These are phyloP conservation scores for Psilocybe mexicana DNA, from an alignment of 1,284 basidiomycete species.

Conservation along the genomic window DNA sequence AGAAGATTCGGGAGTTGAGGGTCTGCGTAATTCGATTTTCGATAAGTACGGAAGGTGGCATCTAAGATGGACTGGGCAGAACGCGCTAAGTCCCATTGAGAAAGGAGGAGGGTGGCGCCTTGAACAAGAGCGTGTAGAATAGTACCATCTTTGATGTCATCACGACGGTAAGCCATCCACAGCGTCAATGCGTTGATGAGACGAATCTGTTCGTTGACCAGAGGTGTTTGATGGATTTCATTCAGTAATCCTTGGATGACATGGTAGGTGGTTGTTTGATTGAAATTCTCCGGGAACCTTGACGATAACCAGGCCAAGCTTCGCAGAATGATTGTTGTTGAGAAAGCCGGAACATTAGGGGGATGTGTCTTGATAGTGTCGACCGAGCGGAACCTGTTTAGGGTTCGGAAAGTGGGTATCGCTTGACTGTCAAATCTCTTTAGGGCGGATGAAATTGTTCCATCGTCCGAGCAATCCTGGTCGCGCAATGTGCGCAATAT, in stretches of 20 bases:
- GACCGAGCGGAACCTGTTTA: slow-evolving; percentile 52
- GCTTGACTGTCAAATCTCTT: slow-evolving; percentile 32
- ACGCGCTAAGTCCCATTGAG: slow-evolving; percentile 66
- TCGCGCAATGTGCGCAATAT: slow-evolving; percentile 65
- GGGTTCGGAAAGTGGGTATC: slow-evolving; percentile 43
- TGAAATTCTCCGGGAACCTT: slow-evolving; percentile 38
- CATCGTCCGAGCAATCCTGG: slow-evolving; percentile 46
- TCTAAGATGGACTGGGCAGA: slow-evolving; percentile 75
- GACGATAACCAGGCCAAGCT: slow-evolving; percentile 61
- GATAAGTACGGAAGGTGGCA: slow-evolving; percentile 68
- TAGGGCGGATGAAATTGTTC: slow-evolving; percentile 51
- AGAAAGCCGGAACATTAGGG: slow-evolving; percentile 63
- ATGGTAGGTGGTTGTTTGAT: slow-evolving; percentile 68
- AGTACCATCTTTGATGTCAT: slow-evolving; percentile 56
- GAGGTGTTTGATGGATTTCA: slow-evolving; percentile 63
- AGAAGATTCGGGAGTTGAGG: slow-evolving; percentile 63
- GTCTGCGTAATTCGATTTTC: slow-evolving; percentile 39
- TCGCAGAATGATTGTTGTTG: slow-evolving; percentile 48
- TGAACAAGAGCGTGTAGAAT: slow-evolving; percentile 71
- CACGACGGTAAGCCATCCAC: slow-evolving; percentile 62
- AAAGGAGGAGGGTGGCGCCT: slow-evolving; percentile 65
- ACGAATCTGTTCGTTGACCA: slow-evolving; percentile 87
- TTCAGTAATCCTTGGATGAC: slow-evolving; percentile 76
- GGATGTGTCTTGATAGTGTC: slow-evolving; percentile 53
- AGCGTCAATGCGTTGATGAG: slow-evolving; percentile 74